A percentile compares a stretch with the other conserved stretches of the same genome.
These are phyloP conservation scores for Gastrolobium villosum DNA, from an alignment of 306 rosid genomes.

Conservation along the genomic window DNA sequence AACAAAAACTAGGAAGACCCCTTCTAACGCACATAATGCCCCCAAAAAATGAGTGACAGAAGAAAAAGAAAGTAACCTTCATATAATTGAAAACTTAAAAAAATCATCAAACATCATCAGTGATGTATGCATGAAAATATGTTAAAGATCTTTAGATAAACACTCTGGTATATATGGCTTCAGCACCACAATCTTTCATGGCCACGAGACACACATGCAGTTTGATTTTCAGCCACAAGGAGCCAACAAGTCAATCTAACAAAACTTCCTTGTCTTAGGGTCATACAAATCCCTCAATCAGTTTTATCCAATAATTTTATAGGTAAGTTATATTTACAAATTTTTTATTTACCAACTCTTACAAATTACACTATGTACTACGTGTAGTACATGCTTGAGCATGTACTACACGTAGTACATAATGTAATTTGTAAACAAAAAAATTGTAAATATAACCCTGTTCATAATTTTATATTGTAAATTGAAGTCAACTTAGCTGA, in stretches of 20 bases:
- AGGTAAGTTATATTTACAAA: neutral
- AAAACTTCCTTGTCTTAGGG: constrained; percentile 1
- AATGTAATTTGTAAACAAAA: too few species aligned
- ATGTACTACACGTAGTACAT: too few species aligned
- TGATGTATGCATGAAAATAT: constrained; percentile 37
- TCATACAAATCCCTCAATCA: neutral
- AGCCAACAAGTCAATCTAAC: constrained; percentile 35
- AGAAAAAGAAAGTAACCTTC: constrained; percentile 14
- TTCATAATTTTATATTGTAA: neutral
- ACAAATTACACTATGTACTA: too few species aligned
- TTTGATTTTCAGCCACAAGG: constrained; percentile 22
- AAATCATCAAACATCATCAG: neutral
- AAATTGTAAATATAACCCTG: too few species aligned
- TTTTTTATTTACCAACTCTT: neutral
- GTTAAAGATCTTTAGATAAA: constrained; percentile 21
- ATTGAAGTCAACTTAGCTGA: constrained; percentile 23
- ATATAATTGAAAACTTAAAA: neutral
- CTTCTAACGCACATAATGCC: constrained; percentile 27
- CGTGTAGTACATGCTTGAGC: too few species aligned
- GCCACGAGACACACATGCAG: constrained; percentile 47
- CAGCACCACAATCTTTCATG: constrained; percentile 41
- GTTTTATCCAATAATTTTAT: constrained; percentile 6
- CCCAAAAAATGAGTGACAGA: neutral
- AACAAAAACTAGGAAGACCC: constrained; percentile 14
- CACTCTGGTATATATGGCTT: neutral